phyloP scores from a whole-genome alignment of 345 rosid genomes.

The Brassica incana region DNA sequence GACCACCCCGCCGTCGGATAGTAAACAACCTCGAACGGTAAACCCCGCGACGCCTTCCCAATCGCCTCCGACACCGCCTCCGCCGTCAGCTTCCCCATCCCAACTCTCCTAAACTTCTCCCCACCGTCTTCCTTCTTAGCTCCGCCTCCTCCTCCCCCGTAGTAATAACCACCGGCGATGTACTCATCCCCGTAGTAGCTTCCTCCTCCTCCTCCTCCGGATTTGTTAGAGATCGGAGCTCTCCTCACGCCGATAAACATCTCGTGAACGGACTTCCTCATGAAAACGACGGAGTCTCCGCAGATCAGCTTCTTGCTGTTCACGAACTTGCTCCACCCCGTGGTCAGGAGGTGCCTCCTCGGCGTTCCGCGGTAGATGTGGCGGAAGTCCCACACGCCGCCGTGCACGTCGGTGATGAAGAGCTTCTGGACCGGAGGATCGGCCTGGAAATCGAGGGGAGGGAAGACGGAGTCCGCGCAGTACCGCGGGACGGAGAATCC shows the following conservation, averaged over 20 bases:
- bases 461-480: slow-evolving; percentile 88
- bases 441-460: slow-evolving; percentile 64
- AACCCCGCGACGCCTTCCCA: slow-evolving; percentile 54
- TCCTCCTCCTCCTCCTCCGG: slow-evolving; percentile 6
- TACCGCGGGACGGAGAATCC: slow-evolving; percentile 95
- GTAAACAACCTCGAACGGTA: slow-evolving; percentile 73
- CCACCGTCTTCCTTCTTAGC: slow-evolving; percentile 22
- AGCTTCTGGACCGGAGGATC: slow-evolving; percentile 88
- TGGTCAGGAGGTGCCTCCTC: slow-evolving; percentile 79
- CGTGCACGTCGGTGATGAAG: slow-evolving; percentile 66
- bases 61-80: slow-evolving; percentile 61
- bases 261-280: slow-evolving; percentile 56
- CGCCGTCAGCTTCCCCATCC: slow-evolving; percentile 48
- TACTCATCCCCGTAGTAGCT: slow-evolving; percentile 36
- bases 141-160: neutral
- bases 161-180: slow-evolving; percentile 42
- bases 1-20: slow-evolving; percentile 76
- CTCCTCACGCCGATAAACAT: slow-evolving; percentile 77
- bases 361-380: slow-evolving; percentile 96
- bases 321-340: slow-evolving; percentile 97
- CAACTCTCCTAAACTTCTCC: slow-evolving; percentile 39
- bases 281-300: slow-evolving; percentile 84
- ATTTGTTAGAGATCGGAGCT: slow-evolving; percentile 12
- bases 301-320: slow-evolving; percentile 82
- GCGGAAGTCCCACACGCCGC: slow-evolving; percentile 70